Base-by-base conservation (phyloP, 2,329 filamentous ascomycete genomes). In the Podosphaera xanthii region DNA sequence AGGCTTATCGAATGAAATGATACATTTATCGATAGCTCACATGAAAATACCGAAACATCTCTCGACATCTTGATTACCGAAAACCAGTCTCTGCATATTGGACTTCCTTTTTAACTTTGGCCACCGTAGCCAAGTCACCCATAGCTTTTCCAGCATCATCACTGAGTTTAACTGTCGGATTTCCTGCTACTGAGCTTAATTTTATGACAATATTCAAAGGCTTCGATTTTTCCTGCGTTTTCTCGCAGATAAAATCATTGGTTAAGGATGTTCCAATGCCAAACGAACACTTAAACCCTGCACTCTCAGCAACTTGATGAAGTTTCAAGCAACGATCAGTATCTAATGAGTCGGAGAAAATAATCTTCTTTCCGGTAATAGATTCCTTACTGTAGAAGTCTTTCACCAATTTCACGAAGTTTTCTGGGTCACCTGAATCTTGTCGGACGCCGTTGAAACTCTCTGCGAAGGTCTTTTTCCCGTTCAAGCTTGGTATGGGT, bases 131-230 rank as follows among this genome's bases (percentile, higher is more conserved):
- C 66, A 82, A 80, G 68, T 96, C 85, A 6, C 92, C 92, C 0
- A 89, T 97, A 68, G 98, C 98, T 77, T 98, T 98, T 7, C 67
- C 81, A 63, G 84, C 77, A 68, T 97, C 96, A 70, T 91, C 77
- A 65, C 82, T 96, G 64, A 98, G 87, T 75, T 98, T 98, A 68
- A 98, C 82, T 2, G 92, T 90, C 0, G 84, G 80, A 54, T 83
- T 80, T 4, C 90, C 90, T 12, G 76, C 80, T 0, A 89, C 92
- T 8, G 87, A 89, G 62, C 87, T 87, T 61, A 98, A 78, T 73
- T 98, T 98, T 73, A 98, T 96, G 65, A 98, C 92, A 66, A 98
- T 98, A 67, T 98, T 98, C 59, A 98, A 74, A 0, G 92, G 92
- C 14, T 83, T 81, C 0, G 90, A 96, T 72, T 96, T 97, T 65